phyloP scores from a whole-genome alignment of 1,139 yeast genomes.

The Yamadazyma epiphylla region DNA sequence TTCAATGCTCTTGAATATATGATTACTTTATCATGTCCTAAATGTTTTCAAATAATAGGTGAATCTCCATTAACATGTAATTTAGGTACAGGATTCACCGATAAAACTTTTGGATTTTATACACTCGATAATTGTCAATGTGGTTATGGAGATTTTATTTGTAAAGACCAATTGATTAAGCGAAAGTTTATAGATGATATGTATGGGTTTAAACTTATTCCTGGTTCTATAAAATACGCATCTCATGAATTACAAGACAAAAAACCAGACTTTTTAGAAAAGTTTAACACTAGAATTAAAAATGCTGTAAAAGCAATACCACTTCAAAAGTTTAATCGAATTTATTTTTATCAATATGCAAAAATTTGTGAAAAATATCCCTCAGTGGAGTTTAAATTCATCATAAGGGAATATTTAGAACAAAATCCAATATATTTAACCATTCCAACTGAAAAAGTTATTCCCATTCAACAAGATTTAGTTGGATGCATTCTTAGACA shows the following conservation, averaged over 20 bases:
- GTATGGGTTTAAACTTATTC: slow-evolving; percentile 1
- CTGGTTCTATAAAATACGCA: neutral
- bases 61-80: neutral
- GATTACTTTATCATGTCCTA: slow-evolving; percentile 3
- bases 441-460: slow-evolving; percentile 15
- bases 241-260: neutral
- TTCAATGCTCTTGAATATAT: slow-evolving; percentile 5
- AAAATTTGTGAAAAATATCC: neutral
- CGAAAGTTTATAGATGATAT: slow-evolving; percentile 21
- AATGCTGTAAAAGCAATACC: neutral
- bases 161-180: slow-evolving; percentile 17
- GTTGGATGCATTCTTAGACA: slow-evolving; percentile 34
- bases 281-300: neutral
- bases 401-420: slow-evolving; percentile 4
- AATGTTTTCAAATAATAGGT: slow-evolving; percentile 1
- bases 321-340: neutral
- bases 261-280: neutral
- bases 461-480: slow-evolving; percentile 13
- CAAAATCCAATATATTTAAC: slow-evolving; percentile 12
- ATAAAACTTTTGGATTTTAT: neutral
- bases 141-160: slow-evolving; percentile 7
- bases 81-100: slow-evolving; percentile 3
- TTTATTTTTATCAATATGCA: neutral
- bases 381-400: neutral
- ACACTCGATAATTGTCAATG: slow-evolving; percentile 5